Evolutionary conservation across 495 filamentous ascomycete genomes (phyloP).

Genomic region (Xylaria bambusicola): DNA sequence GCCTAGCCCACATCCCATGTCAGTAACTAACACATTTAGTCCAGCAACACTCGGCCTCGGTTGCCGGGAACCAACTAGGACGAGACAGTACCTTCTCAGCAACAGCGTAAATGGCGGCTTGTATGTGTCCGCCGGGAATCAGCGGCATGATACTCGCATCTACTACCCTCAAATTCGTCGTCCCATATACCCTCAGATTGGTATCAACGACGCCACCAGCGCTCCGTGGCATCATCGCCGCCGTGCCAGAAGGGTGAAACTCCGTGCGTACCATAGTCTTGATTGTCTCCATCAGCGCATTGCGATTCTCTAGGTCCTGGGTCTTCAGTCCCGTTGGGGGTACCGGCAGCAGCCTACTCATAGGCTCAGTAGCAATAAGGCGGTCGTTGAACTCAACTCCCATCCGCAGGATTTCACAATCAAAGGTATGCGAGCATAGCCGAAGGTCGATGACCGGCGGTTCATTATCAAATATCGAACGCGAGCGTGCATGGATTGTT

Average conservation of each 20-base stretch:
- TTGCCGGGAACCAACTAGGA: background rate
- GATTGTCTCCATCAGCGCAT: slow-evolving; percentile 26
- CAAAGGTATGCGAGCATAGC: slow-evolving; percentile 44
- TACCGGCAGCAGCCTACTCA: slow-evolving; percentile 36
- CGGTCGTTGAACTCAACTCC: slow-evolving; percentile 38
- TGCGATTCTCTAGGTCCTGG: slow-evolving; percentile 28
- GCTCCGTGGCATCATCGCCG: slow-evolving; percentile 39
- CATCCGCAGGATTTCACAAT: slow-evolving; percentile 42
- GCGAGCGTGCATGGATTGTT: slow-evolving; percentile 26
- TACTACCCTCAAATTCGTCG: slow-evolving; percentile 49
- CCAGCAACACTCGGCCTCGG: background rate
- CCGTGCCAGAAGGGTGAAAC: slow-evolving; percentile 40
- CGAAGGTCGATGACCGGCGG: slow-evolving; percentile 34
- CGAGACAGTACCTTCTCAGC: slow-evolving; percentile 51
- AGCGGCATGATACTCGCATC: slow-evolving; percentile 62
- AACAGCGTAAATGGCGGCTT: slow-evolving; percentile 58
- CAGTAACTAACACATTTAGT: background rate
- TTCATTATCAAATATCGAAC: slow-evolving; percentile 26
- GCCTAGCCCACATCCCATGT: slow-evolving; percentile 25
- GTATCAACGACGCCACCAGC: slow-evolving; percentile 51
- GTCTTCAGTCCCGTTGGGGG: slow-evolving; percentile 29
- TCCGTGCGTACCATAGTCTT: slow-evolving; percentile 29
- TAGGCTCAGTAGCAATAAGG: slow-evolving; percentile 35
- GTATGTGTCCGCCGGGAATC: slow-evolving; percentile 54
- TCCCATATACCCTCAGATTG: slow-evolving; percentile 56